Base-by-base conservation (phyloP, 2,329 filamentous ascomycete species). In the Paracorniculantispora psalliotae region DNA sequence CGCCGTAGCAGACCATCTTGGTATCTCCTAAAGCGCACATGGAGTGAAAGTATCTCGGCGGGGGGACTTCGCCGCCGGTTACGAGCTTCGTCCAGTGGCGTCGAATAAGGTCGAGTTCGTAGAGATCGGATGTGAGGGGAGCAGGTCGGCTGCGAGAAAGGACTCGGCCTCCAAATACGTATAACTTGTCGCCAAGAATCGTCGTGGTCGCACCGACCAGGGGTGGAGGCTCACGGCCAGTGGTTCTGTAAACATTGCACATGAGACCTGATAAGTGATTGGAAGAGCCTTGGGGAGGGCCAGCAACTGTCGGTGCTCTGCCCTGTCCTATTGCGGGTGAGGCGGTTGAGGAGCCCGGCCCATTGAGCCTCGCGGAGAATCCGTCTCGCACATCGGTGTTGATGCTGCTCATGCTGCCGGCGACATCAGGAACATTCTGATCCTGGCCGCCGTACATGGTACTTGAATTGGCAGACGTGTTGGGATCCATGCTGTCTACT, bases 1-100 rank as follows among this genome's bases (percentile, higher is more conserved):
- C 94, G 60, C 94, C 94, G 73, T 97, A 99, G 74, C 93, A 97
- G 3, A 99, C 93, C 72, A 99, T 81, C 73, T 97, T 99, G 2
- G 91, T 93, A 70, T 97, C 94, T 23, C 94, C 94, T 2, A 99
- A 77, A 1, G 91, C 84, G 71, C 94, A 99, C 72, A 97, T 90
- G 63, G 92, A 97, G 77, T 99, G 94, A 65, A 99, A 99, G 72
- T 99, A 99, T 62, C 94, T 85, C 9, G 94, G 91, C 2, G 92
- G 89, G 1, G 94, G 94, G 39, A 96, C 78, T 67, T 97, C 92
- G 47, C 94, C 94, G 28, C 79, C 82, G 0, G 90, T 87, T 56
- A 96, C 90, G 25, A 97, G 72, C 71, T 92, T 97, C 13, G 88
- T 91, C 94, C 94, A 99, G 73, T 97, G 92, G 60, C 94, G 84